phyloP scores from a whole-genome alignment of 345 rosid species.

The Eucalyptus tenuipes region DNA sequence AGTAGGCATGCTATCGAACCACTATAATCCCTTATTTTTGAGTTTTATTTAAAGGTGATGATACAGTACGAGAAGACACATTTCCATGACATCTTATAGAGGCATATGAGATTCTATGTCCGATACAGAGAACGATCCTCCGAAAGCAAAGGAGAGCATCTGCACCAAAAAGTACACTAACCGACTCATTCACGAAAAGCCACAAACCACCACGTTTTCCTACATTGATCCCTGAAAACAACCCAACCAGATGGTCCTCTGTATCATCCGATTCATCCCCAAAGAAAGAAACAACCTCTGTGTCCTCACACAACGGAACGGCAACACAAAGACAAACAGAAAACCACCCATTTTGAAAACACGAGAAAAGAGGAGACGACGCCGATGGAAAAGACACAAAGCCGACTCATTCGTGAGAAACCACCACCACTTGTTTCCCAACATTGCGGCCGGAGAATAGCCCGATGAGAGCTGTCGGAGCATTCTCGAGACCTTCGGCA shows the following conservation, averaged over 20 bases:
- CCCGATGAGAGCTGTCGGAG: constrained; percentile 8
- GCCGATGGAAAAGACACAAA: background rate
- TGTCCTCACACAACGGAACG: background rate
- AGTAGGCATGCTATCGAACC: background rate
- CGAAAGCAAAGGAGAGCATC: background rate
- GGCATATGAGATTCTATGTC: background rate
- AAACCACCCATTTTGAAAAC: background rate
- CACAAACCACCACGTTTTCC: background rate
- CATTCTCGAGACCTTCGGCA: constrained; percentile 10
- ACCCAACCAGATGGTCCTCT: background rate
- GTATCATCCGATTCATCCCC: background rate
- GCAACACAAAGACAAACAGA: background rate
- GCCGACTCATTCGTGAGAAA: constrained; percentile 2
- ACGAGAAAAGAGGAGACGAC: background rate
- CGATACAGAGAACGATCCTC: background rate
- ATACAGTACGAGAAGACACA: background rate
- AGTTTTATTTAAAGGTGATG: background rate
- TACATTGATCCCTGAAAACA: background rate
- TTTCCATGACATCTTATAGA: background rate
- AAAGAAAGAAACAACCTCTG: background rate
- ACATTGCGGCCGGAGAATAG: constrained; percentile 11
- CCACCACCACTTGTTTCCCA: constrained; percentile 16
- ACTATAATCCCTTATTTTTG: background rate
- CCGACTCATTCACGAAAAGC: background rate
- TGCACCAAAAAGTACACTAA: background rate